These are phyloP conservation scores for Avena sativa DNA, from an alignment of 176 grass and related monocot species.

Conservation along the genomic window DNA sequence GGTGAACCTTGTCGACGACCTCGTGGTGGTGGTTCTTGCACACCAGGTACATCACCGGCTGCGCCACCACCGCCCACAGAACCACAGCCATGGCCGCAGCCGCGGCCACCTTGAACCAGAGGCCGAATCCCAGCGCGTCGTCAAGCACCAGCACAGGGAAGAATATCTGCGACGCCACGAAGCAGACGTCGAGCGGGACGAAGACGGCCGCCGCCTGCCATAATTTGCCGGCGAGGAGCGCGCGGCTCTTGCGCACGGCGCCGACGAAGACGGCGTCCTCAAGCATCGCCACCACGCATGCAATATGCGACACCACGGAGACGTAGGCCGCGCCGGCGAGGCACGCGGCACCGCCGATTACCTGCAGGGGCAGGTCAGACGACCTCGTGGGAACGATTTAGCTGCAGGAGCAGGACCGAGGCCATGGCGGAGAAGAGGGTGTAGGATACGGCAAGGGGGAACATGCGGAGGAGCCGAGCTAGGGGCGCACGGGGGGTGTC, in stretches of 20 bases:
- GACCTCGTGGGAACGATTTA: too few species aligned
- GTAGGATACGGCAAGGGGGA: too few species aligned
- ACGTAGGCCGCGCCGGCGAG: not conserved
- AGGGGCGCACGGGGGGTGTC: too few species aligned
- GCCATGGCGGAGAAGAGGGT: too few species aligned
- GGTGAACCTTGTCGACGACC: not conserved
- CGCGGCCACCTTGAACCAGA: not conserved
- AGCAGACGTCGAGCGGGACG: not conserved
- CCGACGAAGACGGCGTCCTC: too few species aligned
- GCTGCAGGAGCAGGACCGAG: too few species aligned
- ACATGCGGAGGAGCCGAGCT: too few species aligned
- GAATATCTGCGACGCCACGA: not conserved
- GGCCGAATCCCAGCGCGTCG: not conserved
- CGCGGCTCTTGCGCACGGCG: not conserved
- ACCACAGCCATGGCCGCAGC: too few species aligned
- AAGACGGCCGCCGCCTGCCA: not conserved
- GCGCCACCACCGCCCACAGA: not conserved
- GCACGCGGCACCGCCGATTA: too few species aligned
- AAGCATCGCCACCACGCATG: too few species aligned
- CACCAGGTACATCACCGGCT: not conserved
- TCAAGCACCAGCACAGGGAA: not conserved
- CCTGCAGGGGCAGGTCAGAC: too few species aligned
- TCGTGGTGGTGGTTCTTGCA: not conserved
- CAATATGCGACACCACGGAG: not conserved
- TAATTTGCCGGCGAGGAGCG: not conserved